Percentiles rank a stretch among this genome's conserved stretches.
phyloP scores from a whole-genome alignment of 768 basidiomycete genomes.

The Termitomyces sp. region DNA sequence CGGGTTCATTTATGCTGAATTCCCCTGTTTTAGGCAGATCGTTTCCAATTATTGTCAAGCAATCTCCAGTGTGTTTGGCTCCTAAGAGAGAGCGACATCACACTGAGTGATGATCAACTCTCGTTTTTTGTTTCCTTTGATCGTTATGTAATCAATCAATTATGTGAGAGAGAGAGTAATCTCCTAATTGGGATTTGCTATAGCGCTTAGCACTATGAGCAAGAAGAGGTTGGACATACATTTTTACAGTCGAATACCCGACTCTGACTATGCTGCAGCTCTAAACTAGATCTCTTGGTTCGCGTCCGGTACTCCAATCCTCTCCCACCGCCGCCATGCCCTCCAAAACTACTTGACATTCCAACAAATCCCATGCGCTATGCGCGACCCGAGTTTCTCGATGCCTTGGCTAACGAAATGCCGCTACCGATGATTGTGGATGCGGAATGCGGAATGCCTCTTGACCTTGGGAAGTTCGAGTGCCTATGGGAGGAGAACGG shows the following conservation, averaged over 20 bases:
- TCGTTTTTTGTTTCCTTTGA: too few relatives aligned
- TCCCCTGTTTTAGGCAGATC: too few relatives aligned
- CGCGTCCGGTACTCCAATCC: constrained; percentile 93
- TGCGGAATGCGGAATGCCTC: constrained; percentile 93
- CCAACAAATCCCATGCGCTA: constrained; percentile 89
- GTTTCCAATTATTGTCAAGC: too few relatives aligned
- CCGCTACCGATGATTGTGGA: constrained; percentile 95
- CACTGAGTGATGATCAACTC: too few relatives aligned
- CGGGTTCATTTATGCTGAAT: too few relatives aligned
- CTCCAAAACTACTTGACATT: constrained; percentile 89
- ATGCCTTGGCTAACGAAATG: constrained; percentile 72
- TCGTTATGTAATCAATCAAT: neutral
- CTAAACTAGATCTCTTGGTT: constrained; percentile 87
- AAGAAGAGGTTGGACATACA: constrained; percentile 16
- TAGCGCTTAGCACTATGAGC: constrained; percentile 12
- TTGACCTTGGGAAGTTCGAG: constrained; percentile 81
- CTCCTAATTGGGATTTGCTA: neutral
- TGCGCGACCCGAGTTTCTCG: constrained; percentile 79
- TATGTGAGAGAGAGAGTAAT: neutral
- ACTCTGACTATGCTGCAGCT: constrained; percentile 15
- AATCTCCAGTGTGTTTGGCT: too few relatives aligned
- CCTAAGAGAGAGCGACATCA: too few relatives aligned
- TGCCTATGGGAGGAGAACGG: constrained; percentile 80
- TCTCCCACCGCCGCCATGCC: constrained; percentile 93
- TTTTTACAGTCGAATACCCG: neutral